phyloP scores from a whole-genome alignment of 1,139 yeast genomes.

The Saccharomyces uvarum region DNA sequence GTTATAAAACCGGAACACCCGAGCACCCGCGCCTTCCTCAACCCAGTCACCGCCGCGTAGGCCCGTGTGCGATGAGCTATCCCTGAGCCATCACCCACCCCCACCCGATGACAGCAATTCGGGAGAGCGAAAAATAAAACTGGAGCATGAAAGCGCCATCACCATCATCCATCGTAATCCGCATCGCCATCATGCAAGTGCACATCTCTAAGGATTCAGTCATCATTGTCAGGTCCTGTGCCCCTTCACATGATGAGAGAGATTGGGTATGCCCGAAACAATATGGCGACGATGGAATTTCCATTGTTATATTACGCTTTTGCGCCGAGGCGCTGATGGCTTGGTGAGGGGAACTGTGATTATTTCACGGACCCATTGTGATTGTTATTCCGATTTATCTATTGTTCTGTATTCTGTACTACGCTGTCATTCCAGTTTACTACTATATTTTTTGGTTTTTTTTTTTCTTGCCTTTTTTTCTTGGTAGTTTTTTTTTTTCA shows the following conservation, averaged over 20 bases:
- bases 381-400: neutral
- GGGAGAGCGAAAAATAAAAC: neutral
- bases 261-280: neutral
- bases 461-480: neutral
- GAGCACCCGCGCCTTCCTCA: constrained; percentile 1
- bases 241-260: neutral
- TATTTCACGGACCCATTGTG: neutral
- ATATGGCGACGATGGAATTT: neutral
- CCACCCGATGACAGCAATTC: constrained; percentile 1
- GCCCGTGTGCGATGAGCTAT: neutral
- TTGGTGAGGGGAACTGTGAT: neutral
- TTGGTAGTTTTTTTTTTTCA: neutral
- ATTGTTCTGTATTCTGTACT: neutral
- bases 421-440: neutral
- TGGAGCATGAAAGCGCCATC: neutral
- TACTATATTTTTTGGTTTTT: neutral
- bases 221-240: neutral
- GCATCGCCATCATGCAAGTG: neutral
- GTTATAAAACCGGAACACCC: neutral
- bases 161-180: neutral
- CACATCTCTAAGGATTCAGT: neutral
- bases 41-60: neutral
- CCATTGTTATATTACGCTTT: neutral
- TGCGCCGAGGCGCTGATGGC: neutral
- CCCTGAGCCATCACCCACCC: constrained; percentile 1